A percentile compares a stretch with the other conserved stretches of the same genome.
Evolutionary conservation across 2,329 filamentous ascomycete species (phyloP).

Genomic region (Ilyonectria mors-panacis): DNA sequence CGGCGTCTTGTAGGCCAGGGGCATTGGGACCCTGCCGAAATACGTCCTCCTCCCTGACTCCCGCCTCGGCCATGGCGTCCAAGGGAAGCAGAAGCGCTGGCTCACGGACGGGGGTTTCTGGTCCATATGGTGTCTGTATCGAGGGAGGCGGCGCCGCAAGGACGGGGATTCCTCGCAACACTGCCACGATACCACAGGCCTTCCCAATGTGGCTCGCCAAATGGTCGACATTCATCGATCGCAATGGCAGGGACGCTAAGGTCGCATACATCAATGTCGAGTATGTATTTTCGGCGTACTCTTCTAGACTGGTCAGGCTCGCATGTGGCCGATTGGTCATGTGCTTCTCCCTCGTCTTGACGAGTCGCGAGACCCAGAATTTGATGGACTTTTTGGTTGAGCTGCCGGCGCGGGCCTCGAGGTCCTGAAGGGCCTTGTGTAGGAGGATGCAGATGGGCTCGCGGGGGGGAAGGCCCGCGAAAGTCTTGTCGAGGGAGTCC

Average conservation of each 20-base stretch:
- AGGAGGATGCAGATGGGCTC: conserved; percentile 93
- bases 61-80: conserved; percentile 88
- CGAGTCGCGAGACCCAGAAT: conserved; percentile 83
- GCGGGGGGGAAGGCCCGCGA: conserved; percentile 84
- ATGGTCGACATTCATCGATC: conserved; percentile 90
- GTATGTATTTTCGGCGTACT: conserved; percentile 95
- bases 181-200: conserved; percentile 87
- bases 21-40: conserved; percentile 86
- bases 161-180: conserved; percentile 89
- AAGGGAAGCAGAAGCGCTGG: conserved; percentile 83
- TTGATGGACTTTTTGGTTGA: conserved; percentile 69
- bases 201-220: conserved; percentile 96
- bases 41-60: conserved; percentile 90
- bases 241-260: conserved; percentile 82
- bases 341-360: conserved; percentile 85
- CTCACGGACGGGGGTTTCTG: conserved; percentile 57
- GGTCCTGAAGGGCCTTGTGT: conserved; percentile 77
- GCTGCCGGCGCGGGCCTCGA: conserved; percentile 62
- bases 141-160: conserved; percentile 80
- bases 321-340: conserved; percentile 88
- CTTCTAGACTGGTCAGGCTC: conserved; percentile 81
- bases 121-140: conserved; percentile 59
- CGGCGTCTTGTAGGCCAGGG: conserved; percentile 85
- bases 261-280: conserved; percentile 92
- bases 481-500: conserved; percentile 84